Conservation (phyloP, 2,329 filamentous ascomycete genomes). For the Sporothrix brasiliensis region DNA sequence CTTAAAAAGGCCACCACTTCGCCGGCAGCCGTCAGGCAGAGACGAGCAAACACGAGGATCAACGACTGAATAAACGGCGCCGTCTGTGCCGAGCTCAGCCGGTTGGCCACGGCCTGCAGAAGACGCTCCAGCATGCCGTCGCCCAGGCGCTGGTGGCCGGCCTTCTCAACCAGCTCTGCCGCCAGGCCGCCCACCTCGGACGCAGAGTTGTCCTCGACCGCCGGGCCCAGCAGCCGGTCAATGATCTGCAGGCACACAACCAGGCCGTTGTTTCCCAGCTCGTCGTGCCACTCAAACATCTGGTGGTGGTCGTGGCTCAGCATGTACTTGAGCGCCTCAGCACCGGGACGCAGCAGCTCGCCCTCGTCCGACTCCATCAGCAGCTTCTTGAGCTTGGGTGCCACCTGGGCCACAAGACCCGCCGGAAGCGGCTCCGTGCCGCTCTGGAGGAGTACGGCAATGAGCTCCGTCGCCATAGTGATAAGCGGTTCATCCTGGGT, state of each 20-base stretch:
- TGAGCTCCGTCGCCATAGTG: conserved; percentile 80
- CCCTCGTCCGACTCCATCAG: conserved; percentile 84
- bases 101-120: conserved; percentile 81
- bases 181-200: conserved; percentile 95
- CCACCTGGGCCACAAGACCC: conserved; percentile 79
- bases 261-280: conserved; percentile 76
- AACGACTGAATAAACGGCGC: conserved; percentile 93
- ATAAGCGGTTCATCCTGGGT: conserved; percentile 84
- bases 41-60: conserved; percentile 89
- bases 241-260: conserved; percentile 91
- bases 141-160: conserved; percentile 85
- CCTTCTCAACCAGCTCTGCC: conserved; percentile 93
- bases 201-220: conserved; percentile 88
- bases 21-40: conserved; percentile 80
- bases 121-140: conserved; percentile 81
- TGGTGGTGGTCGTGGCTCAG: conserved; percentile 88
- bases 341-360: conserved; percentile 83
- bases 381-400: conserved; percentile 84
- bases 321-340: conserved; percentile 84
- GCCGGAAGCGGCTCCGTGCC: conserved; percentile 82
- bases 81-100: conserved; percentile 78
- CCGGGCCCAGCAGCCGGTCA: conserved; percentile 80
- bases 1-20: conserved; percentile 93
- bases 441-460: conserved; percentile 78
- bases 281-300: conserved; percentile 83